phyloP scores from a whole-genome alignment of 345 rosid species.

The Populus euphratica region DNA sequence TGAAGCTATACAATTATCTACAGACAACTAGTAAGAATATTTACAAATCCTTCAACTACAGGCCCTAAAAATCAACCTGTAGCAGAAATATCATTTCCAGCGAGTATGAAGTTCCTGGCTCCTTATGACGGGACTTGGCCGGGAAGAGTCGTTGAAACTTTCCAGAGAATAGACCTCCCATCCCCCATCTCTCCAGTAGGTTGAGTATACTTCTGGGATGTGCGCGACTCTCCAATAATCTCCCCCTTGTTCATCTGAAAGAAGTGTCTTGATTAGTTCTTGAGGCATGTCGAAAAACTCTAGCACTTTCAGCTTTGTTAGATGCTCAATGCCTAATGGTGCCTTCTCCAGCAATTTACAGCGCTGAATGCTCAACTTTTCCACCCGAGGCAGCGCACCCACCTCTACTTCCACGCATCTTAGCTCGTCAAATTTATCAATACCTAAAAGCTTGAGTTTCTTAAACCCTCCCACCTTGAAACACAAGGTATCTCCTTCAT shows the following conservation, averaged over 20 bases:
- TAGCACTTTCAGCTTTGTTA: slow-evolving; percentile 28
- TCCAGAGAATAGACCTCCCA: slow-evolving; percentile 32
- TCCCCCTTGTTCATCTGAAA: not conserved
- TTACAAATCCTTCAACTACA: not conserved
- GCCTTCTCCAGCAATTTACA: slow-evolving; percentile 24
- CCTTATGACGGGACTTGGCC: slow-evolving; percentile 7
- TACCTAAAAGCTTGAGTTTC: slow-evolving; percentile 33
- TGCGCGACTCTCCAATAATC: slow-evolving; percentile 11
- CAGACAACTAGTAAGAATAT: no score
- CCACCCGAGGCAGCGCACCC: slow-evolving; percentile 31
- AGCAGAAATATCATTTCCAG: slow-evolving; percentile 14
- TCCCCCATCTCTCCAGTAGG: slow-evolving; percentile 30
- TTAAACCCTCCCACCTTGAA: slow-evolving; percentile 28
- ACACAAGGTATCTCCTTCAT: slow-evolving; percentile 18
- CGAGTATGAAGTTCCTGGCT: slow-evolving; percentile 17
- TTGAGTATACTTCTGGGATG: slow-evolving; percentile 16
- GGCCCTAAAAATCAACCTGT: not conserved
- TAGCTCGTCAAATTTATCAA: slow-evolving; percentile 32
- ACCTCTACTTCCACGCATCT: slow-evolving; percentile 21
- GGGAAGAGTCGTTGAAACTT: not conserved
- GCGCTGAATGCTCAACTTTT: slow-evolving; percentile 27
- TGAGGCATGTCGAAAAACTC: slow-evolving; percentile 33
- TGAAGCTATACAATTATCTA: not conserved
- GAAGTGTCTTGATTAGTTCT: slow-evolving; percentile 23
- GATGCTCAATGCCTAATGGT: slow-evolving; percentile 29